Evolutionary conservation across 257 asterid genomes (phyloP), one percentile per base, ranked within the genome.

Genomic region (Fraxinus quadrangulata): DNA sequence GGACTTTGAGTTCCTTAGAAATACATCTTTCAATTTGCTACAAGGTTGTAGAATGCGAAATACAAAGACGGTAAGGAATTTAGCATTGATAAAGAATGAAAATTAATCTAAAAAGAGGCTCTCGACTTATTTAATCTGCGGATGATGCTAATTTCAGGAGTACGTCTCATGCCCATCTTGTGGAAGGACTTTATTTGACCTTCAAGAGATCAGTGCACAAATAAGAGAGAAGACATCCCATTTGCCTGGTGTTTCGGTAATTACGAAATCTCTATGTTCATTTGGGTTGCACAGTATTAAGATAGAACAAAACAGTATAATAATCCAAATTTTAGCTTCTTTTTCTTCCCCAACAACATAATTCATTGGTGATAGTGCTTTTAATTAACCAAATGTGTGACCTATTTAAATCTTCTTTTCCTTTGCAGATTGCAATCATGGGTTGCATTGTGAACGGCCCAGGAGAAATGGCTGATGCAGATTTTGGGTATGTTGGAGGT

Each of bases 401-500:
- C 28, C 23, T 36, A 17, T 73, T 28, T 1, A 4, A 36, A 23
- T 73, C 40, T 67, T 45, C 8, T 45, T 77, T 71, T 56, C 54
- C n/a, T 80, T 17, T 65, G 59, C 86, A 96, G 99, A 96, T 96
- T 77, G 99, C 99, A 34, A 96, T 96, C 76, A 96, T 96, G 99
- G 99, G 99, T 39, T 96, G 99, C 89, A 96, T 93, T 73, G 99
- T 96, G 83, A 96, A 96, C 76, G 99, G 99, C 66, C 99, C 98
- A 0, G 99, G 99, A 82, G 99, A 96, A 84, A 96, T 96, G 99
- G 99, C 98, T 14, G 99, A 96, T 83, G 99, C 99, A 24, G 98
- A 96, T 87, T 96, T 96, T 80, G 99, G 99, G 45, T 96, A 96
- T 61, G 99, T 96, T 40, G 99, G 98, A 6, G 99, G 99, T 73